Evolutionary conservation across 768 basidiomycete species (phyloP), one percentile per base, ranked within the genome.

Genomic region (Cytidiella melzeri): DNA sequence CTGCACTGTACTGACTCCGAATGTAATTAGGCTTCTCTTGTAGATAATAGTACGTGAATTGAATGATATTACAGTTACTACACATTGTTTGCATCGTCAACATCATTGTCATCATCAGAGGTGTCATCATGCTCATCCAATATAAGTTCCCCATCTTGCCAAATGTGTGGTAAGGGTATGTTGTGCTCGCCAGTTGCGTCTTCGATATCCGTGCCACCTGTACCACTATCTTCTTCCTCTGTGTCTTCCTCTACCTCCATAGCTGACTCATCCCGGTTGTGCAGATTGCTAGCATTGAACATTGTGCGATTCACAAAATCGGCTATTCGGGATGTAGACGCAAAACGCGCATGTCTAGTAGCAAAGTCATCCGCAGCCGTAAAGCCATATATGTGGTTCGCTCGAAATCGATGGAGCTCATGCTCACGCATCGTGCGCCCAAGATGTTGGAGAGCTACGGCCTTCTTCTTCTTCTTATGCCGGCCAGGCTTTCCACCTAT

Each of bases 391-490:
- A 10, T 5, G 10, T 42, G 41, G 3, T 42, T 42, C 4, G 40
- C 12, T 4, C 43, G 18, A 24, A 27, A 50, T 3, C 15, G 20
- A 24, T 50, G 48, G 4, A 50, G 26, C 18, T 43, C n/a, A 24
- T 42, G 41, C 18, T 43, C 42, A 7, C 25, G 6, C 25, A 50
- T 50, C 11, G 41, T 24, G 21, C 20, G 11, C 15, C 18, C 26
- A 6, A 50, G 10, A 2, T 12, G 12, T 19, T 24, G 18, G 3
- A 50, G 7, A 6, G 27, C 48, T 2, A 23, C 20, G 15, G 4
- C 30, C 28, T 50, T 50, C 41, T 43, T 42, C 41, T 43, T 50
- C 13, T 23, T 15, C 5, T 19, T 6, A 43, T 50, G 48, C 24
- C n/a, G 19, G 5, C 48, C 48, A 3, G 23, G 13, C 21, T 50